Evolutionary conservation across 257 asterid species (phyloP), one percentile per base, ranked within the genome.

Genomic region (Paulownia fortunei): DNA sequence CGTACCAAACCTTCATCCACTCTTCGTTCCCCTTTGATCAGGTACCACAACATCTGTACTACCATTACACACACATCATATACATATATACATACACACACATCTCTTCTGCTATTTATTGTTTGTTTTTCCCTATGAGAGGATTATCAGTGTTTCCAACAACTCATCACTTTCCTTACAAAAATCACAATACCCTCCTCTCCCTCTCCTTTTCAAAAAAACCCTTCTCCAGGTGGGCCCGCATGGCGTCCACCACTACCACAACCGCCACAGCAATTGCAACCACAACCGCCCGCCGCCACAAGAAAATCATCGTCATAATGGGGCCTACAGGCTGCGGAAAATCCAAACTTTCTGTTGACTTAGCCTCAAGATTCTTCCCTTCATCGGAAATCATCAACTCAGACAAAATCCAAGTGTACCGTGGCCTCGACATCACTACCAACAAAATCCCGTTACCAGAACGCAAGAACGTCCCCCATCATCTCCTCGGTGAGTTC

Each of bases 261-360:
- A 41, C 80, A 39, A 19, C 82, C 69, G 8, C 69, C 71, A 19
- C 23, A 70, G 10, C 65, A 10, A 3, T 10, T 62, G 27, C 55
- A 23, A 3, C 49, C 30, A 19, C 18, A 16, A 12, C 61, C 58
- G 56, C 13, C 37, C 80, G 87, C 82, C 86, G 81, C 64, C 82
- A 59, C 36, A 84, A 73, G 61, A 91, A 86, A 21, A 36, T 92
- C 23, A 84, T 94, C 9, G 91, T 89, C 15, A 79, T 94, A 6
- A 83, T 94, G 92, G 98, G 98, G 16, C 88, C 97, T 39, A 94
- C 98, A 0, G 98, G 97, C 54, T 90, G 91, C 19, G 98, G 98
- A 0, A 94, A 94, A 71, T 92, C 98, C 0, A 88, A 88, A 80
- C 95, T 90, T 24, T 94, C 98, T 4, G 37, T 90, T 19, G 97